Percentiles rank a stretch among this genome's conserved stretches.
phyloP scores from a whole-genome alignment of 2,329 filamentous ascomycete species.

The Fusarium circinatum region DNA sequence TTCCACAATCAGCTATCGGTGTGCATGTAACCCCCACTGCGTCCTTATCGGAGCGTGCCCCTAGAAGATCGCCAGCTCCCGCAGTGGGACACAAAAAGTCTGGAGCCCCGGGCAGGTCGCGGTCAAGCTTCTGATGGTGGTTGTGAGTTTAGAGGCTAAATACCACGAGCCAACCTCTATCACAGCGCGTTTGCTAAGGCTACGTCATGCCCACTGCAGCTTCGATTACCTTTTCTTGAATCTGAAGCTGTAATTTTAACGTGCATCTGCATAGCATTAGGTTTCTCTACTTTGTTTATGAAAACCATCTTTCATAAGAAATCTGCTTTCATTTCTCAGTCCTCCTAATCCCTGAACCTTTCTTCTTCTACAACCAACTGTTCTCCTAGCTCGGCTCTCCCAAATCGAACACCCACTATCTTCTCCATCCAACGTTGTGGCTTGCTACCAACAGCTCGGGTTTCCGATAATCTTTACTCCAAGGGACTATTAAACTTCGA shows the following conservation, averaged over 20 bases:
- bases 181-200: conserved; percentile 23
- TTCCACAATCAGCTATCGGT: conserved; percentile 36
- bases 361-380: conserved; percentile 7
- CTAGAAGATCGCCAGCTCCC: conserved; percentile 25
- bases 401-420: conserved; percentile 25
- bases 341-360: conserved; percentile 6
- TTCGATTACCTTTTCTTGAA: neutral
- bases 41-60: conserved; percentile 22
- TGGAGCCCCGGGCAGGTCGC: conserved; percentile 25
- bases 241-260: conserved; percentile 12
- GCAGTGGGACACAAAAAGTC: conserved; percentile 36
- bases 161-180: conserved; percentile 26
- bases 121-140: conserved; percentile 4
- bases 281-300: neutral
- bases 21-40: conserved; percentile 37
- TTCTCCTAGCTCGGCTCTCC: neutral
- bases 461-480: conserved; percentile 9
- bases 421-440: conserved; percentile 30
- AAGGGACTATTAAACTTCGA: conserved; percentile 28
- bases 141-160: conserved; percentile 8
- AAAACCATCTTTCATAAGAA: neutral
- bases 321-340: neutral
- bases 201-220: conserved; percentile 31
- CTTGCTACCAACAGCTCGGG: conserved; percentile 20
- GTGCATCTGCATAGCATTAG: neutral